Base-by-base conservation (phyloP, 1,284 basidiomycete genomes). In the Ustilago curta region DNA sequence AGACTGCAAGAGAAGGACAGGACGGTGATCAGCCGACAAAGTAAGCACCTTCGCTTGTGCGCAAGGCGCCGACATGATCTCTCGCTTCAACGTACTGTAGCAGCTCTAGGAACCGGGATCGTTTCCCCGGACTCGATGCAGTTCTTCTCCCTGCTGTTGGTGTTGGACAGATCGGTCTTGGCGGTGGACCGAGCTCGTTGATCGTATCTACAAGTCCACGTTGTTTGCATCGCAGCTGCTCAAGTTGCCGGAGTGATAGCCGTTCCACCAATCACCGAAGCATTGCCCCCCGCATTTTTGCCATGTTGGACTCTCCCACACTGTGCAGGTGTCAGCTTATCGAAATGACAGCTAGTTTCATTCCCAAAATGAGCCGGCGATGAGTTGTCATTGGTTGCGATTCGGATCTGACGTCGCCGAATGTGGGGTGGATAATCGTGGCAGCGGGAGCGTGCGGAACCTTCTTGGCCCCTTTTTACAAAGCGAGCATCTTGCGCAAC, bases 401-500 rank as follows among this genome's bases (percentile, higher is more conserved):
- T 19, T 19, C 7, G 1, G n/a, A 7, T 42, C 12, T 42, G 40
- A 42, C 40, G 14, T 37, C 35, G 35, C 35, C 14, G 35, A 37
- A 42, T 47, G 45, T 29, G 45, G 27, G 45, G 27, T 47, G 9
- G 16, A 18, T 47, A 7, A 29, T 47, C 45, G 45, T 47, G n/a
- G n/a, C n/a, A n/a, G n/a, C n/a, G n/a, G n/a, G n/a, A n/a, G n/a
- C n/a, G n/a, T n/a, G n/a, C n/a, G n/a, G n/a, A n/a, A n/a, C n/a
- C n/a, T n/a, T n/a, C n/a, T n/a, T n/a, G n/a, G n/a, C n/a, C 8
- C 12, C 14, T 8, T 11, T 9, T 18, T 53, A 68, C 44, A 68
- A 7, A 4, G 54, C 62, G 39, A 59, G 29, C 27, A 42, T 11
- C 40, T 43, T 29, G 27, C 25, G 63, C 53, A 73, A 53, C 25